Percentiles rank a stretch among this genome's conserved stretches.
Evolutionary conservation across 345 rosid genomes (phyloP).

Genomic region (Populus ilicifolia): DNA sequence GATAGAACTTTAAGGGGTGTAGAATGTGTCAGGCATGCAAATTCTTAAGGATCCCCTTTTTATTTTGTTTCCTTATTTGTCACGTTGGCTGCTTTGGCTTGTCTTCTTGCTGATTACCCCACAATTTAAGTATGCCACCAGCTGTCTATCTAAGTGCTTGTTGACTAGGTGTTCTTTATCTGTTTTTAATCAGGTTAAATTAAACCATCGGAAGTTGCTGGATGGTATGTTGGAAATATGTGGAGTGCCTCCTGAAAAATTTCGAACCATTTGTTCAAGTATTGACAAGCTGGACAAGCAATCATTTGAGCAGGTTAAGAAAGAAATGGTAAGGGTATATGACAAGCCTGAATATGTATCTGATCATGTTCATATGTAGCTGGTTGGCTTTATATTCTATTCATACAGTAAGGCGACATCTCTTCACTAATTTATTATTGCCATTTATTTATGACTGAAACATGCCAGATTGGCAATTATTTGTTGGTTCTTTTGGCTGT

Average conservation of each 20-base stretch:
- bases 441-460: background rate
- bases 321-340: constrained; percentile 65
- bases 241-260: constrained; percentile 87
- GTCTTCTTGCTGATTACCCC: no score
- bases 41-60: no score
- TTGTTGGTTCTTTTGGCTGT: no score
- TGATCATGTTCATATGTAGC: background rate
- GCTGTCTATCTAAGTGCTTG: background rate
- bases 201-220: constrained; percentile 83
- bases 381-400: no score
- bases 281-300: constrained; percentile 91
- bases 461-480: background rate
- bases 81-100: background rate
- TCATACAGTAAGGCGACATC: background rate
- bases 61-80: no score
- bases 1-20: no score
- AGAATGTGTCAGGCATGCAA: no score
- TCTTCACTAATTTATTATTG: background rate
- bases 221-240: constrained; percentile 97
- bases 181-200: constrained; percentile 49
- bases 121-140: no score
- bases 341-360: background rate
- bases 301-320: constrained; percentile 76
- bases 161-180: background rate
- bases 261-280: constrained; percentile 90